Conservation (phyloP, 495 filamentous ascomycete species). For the Aspergillus ellipticus region DNA sequence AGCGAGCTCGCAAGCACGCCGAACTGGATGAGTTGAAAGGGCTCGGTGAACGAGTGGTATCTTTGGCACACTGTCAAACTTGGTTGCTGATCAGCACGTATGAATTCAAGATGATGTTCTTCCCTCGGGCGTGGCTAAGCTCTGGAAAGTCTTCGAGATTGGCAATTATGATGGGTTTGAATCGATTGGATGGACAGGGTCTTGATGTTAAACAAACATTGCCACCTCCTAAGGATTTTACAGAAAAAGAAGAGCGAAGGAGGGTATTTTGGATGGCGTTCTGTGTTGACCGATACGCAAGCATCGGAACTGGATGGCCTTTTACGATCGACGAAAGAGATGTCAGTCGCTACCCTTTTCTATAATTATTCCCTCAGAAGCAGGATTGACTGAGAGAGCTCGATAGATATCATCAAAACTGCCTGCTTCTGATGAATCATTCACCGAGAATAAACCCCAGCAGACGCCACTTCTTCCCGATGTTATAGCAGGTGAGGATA, state of each 20-base stretch:
- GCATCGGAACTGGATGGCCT: conserved; percentile 97
- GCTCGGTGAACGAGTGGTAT: conserved; percentile 82
- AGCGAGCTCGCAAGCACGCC: conserved; percentile 80
- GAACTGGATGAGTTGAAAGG: conserved; percentile 91
- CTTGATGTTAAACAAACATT: conserved; percentile 91
- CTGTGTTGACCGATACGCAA: conserved; percentile 85
- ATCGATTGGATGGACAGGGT: conserved; percentile 80
- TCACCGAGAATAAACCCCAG: conserved; percentile 70
- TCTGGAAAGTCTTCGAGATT: conserved; percentile 73
- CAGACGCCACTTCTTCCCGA: conserved; percentile 65
- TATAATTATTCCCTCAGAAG: not conserved
- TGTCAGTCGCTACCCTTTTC: conserved; percentile 40
- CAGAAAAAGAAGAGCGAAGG: conserved; percentile 84
- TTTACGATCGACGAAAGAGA: conserved; percentile 91
- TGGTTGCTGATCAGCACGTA: conserved; percentile 77
- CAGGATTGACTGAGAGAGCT: conserved; percentile 10
- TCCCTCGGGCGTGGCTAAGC: conserved; percentile 93
- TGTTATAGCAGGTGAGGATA: conserved; percentile 67
- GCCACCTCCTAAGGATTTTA: conserved; percentile 84
- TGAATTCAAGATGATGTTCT: conserved; percentile 98
- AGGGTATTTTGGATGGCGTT: conserved; percentile 95
- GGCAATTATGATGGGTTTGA: conserved; percentile 87
- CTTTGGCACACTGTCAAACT: conserved; percentile 74
- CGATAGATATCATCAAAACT: conserved; percentile 75
- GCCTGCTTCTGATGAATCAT: conserved; percentile 83